These are phyloP conservation scores for Dissophora globulifera DNA, from an alignment of 192 early-diverging fungal genomes.

Conservation along the genomic window DNA sequence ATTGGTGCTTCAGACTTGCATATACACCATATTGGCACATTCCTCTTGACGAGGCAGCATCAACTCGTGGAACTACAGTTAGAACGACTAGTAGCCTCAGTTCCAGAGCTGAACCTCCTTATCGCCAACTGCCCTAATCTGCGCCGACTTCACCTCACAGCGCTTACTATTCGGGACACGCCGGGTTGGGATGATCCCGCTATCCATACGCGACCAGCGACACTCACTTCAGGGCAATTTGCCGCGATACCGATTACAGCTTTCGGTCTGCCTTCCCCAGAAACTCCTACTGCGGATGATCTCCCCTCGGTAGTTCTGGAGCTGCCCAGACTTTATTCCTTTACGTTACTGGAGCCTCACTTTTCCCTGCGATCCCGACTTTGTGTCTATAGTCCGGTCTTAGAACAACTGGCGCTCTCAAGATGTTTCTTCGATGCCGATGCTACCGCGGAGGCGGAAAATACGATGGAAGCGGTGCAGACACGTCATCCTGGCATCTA, in stretches of 20 bases:
- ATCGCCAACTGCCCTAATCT: constrained; percentile 17
- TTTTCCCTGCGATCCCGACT: background rate
- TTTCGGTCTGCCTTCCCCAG: background rate
- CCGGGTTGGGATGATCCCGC: constrained; percentile 16
- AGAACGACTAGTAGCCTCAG: constrained; percentile 5
- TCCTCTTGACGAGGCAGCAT: constrained; percentile 12
- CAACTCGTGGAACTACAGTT: constrained; percentile 22
- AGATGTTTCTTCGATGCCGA: background rate
- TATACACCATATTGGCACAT: constrained; percentile 12
- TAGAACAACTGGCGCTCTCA: constrained; percentile 4
- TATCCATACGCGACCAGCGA: too few species aligned
- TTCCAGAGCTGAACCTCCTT: constrained; percentile 13
- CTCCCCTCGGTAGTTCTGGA: background rate
- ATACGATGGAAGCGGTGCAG: too few species aligned
- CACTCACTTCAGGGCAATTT: background rate
- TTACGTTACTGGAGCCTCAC: constrained; percentile 1
- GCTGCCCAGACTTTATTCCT: background rate
- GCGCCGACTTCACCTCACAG: constrained; percentile 7
- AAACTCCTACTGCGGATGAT: background rate
- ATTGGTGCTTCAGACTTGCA: constrained; percentile 15
- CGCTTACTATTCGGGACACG: background rate
- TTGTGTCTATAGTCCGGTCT: constrained; percentile 2
- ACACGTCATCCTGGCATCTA: constrained; percentile 2
- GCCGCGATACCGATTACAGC: too few species aligned
- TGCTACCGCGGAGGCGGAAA: too few species aligned